These are phyloP conservation scores for Paramyrothecium roridum DNA, from an alignment of 2,329 filamentous ascomycete species.

Conservation along the genomic window DNA sequence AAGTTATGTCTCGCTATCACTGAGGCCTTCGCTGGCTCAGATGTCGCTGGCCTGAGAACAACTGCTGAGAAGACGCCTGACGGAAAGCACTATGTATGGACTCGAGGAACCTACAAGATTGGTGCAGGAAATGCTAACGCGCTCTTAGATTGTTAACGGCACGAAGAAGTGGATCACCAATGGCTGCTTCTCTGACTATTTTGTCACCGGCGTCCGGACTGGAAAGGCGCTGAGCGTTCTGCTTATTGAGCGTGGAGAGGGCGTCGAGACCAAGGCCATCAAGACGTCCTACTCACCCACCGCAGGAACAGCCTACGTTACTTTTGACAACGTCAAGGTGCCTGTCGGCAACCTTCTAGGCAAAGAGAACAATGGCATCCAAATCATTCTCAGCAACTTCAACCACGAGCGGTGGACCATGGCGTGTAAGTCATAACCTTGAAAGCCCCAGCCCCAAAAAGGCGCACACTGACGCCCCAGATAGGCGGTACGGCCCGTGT, in stretches of 20 bases:
- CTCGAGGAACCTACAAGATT: not conserved
- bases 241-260: slow-evolving; percentile 70
- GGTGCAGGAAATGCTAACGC: not conserved
- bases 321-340: slow-evolving; percentile 84
- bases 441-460: not conserved
- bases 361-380: slow-evolving; percentile 81
- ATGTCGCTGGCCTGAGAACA: slow-evolving; percentile 76
- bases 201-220: slow-evolving; percentile 76
- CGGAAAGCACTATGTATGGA: slow-evolving; percentile 66
- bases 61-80: slow-evolving; percentile 75
- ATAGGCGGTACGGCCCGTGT: slow-evolving; percentile 57
- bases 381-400: slow-evolving; percentile 82
- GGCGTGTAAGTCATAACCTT: slow-evolving; percentile 48
- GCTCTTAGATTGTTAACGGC: slow-evolving; percentile 55
- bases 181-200: slow-evolving; percentile 78
- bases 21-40: slow-evolving; percentile 78
- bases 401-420: slow-evolving; percentile 84
- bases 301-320: slow-evolving; percentile 76
- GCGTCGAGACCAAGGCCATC: slow-evolving; percentile 72
- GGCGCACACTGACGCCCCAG: not conserved
- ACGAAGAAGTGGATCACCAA: slow-evolving; percentile 88
- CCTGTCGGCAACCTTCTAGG: slow-evolving; percentile 76
- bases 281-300: slow-evolving; percentile 79
- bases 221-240: slow-evolving; percentile 77
- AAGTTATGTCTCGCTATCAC: slow-evolving; percentile 87